Base-by-base conservation (phyloP, 441 rosid genomes). In the Viola pubescens region DNA sequence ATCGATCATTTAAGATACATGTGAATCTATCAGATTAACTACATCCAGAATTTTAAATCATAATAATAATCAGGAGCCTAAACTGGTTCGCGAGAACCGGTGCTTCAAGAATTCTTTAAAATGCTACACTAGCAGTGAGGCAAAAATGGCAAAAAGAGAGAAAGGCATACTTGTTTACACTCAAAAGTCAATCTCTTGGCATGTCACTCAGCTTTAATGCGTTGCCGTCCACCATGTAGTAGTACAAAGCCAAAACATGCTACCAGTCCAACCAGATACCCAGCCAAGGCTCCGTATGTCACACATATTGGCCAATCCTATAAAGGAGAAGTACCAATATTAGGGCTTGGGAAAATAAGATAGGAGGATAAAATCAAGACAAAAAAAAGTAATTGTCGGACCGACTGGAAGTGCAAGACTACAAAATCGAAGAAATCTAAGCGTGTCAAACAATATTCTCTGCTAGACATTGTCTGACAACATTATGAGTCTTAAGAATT, bases 241-340 rank as follows among this genome's bases (percentile, higher is more conserved):
- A 77, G 6, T 47, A 77, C 72, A 63, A 87, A 60, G 52, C 70
- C 69, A 40, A 79, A 55, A 49, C 87, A 82, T 51, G 69, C 81
- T 3, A 78, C 58, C 77, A 78, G 70, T 46, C 81, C 89, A 37
- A 73, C 67, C 47, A 82, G 16, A 59, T 84, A 79, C 41, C 98
- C 96, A 37, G 49, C 70, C 51, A 86, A 63, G 54, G 85, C 85
- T 61, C 98, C 95, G 40, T 80, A 92, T 42, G 84, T 80, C 64
- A 92, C 94, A 75, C 89, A 85, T 59, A 89, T 67, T 8, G 95
- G 98, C 98, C 97, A 91, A 65, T 89, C 88, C 97, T 91, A 57
- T 14, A 55, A 60, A 58, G 4, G 43, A 49, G 65, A 58, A 60
- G 14, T 37, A 47, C 5, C 64, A 49, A 56, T 41, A 39, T 70